Conservation (phyloP, 2,329 filamentous ascomycete species). For the Didymella sp. region DNA sequence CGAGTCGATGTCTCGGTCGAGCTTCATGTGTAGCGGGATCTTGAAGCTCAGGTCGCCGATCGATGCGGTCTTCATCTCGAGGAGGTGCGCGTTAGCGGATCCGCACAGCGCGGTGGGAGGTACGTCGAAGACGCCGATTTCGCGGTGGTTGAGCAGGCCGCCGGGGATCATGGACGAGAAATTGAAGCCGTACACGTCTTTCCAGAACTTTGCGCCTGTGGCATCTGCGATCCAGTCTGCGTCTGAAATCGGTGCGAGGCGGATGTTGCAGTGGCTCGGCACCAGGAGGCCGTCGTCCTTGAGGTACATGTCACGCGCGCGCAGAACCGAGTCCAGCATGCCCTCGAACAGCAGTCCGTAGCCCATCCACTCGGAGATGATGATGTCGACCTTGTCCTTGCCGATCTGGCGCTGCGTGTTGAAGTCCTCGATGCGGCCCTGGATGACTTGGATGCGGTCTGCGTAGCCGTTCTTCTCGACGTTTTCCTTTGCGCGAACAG, state of each 20-base stretch:
- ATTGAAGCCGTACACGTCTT: conserved; percentile 91
- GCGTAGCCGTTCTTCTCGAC: conserved; percentile 80
- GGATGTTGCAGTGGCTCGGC: conserved; percentile 83
- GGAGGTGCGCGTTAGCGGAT: conserved; percentile 70
- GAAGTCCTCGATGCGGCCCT: conserved; percentile 89
- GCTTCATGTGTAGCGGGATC: conserved; percentile 67
- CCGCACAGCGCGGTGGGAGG: conserved; percentile 52
- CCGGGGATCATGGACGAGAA: conserved; percentile 89
- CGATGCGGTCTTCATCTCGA: conserved; percentile 77
- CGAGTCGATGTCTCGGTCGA: conserved; percentile 68
- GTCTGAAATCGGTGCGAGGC: conserved; percentile 81
- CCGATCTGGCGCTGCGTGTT: conserved; percentile 62
- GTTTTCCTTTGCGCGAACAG: conserved; percentile 84
- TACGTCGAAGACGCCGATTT: conserved; percentile 45
- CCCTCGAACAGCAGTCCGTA: conserved; percentile 93
- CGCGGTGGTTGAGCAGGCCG: conserved; percentile 73
- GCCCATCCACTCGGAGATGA: conserved; percentile 98
- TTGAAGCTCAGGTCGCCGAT: conserved; percentile 78
- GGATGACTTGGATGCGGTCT: conserved; percentile 77
- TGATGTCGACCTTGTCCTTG: conserved; percentile 78
- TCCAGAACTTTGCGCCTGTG: conserved; percentile 76
- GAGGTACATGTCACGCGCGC: conserved; percentile 85
- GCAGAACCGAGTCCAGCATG: conserved; percentile 93
- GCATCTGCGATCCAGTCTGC: conserved; percentile 78
- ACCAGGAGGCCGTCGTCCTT: conserved; percentile 81